Percentiles rank a stretch among this genome's conserved stretches.
phyloP scores from a whole-genome alignment of 2,329 filamentous ascomycete species.

The Nothopassalora personata region DNA sequence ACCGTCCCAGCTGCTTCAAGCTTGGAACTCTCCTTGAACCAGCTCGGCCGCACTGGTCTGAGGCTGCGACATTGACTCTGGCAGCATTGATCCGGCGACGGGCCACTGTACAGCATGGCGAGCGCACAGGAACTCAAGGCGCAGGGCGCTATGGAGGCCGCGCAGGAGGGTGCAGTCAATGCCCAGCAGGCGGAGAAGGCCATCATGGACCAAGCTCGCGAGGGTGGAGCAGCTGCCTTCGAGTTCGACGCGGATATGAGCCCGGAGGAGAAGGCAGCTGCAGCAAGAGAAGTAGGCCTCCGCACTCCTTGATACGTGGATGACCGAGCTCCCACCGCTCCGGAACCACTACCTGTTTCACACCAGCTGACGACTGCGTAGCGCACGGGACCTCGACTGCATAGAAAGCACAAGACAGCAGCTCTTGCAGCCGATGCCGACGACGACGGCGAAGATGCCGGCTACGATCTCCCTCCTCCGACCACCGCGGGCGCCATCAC shows the following conservation, averaged over 20 bases:
- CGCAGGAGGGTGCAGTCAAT: conserved; percentile 60
- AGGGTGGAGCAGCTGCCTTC: conserved; percentile 73
- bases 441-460: conserved; percentile 62
- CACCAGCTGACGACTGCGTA: conserved; percentile 17
- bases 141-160: conserved; percentile 73
- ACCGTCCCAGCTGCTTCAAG: background rate
- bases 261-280: conserved; percentile 75
- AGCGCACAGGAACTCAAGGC: conserved; percentile 63
- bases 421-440: conserved; percentile 76
- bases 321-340: background rate
- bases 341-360: background rate
- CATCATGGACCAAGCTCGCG: conserved; percentile 70
- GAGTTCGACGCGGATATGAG: conserved; percentile 82
- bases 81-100: background rate
- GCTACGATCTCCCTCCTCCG: conserved; percentile 73
- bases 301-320: background rate
- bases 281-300: conserved; percentile 62
- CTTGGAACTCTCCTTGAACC: background rate
- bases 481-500: conserved; percentile 63
- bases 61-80: background rate
- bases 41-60: background rate
- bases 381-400: conserved; percentile 22
- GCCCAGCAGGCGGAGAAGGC: conserved; percentile 67
- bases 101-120: background rate
- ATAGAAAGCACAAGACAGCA: conserved; percentile 56